Conservation (phyloP, 2,329 filamentous ascomycete genomes). For the Onygenales sp. region DNA sequence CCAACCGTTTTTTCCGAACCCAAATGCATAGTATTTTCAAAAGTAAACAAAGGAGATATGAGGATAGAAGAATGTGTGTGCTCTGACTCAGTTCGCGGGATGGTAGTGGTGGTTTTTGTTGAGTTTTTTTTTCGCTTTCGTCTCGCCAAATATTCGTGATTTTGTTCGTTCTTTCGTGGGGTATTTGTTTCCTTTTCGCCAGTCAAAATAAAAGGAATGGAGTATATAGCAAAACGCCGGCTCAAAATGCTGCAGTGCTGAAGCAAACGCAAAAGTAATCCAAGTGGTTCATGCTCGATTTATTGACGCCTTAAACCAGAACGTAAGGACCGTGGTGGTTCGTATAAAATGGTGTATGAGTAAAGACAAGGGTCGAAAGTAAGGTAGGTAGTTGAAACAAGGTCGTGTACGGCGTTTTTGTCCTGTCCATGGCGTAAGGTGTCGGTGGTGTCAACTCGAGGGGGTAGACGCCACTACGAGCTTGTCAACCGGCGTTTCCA, state of each 20-base stretch:
- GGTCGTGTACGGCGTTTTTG: background rate
- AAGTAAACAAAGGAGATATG: background rate
- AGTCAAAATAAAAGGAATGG: background rate
- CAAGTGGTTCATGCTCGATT: background rate
- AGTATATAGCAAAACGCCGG: slow-evolving; percentile 2
- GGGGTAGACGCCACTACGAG: slow-evolving; percentile 11
- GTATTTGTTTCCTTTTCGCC: background rate
- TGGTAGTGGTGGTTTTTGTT: background rate
- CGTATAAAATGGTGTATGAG: background rate
- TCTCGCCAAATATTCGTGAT: background rate
- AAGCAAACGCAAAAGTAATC: background rate
- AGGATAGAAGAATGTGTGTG: too few relatives aligned
- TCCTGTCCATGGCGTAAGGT: background rate
- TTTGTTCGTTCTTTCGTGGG: background rate
- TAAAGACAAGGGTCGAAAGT: slow-evolving; percentile 1
- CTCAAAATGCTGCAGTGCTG: background rate
- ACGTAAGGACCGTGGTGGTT: background rate
- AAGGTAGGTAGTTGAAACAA: background rate
- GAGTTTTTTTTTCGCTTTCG: background rate
- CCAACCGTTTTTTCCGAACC: too few relatives aligned
- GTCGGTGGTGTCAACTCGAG: too few relatives aligned
- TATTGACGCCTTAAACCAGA: background rate
- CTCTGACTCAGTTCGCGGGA: background rate
- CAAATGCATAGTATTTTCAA: too few relatives aligned
- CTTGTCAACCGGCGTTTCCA: slow-evolving; percentile 31